Evolutionary conservation across 371 early-diverging fungal genomes (phyloP), one percentile per base, ranked within the genome.

Genomic region (Coemansia sp.): DNA sequence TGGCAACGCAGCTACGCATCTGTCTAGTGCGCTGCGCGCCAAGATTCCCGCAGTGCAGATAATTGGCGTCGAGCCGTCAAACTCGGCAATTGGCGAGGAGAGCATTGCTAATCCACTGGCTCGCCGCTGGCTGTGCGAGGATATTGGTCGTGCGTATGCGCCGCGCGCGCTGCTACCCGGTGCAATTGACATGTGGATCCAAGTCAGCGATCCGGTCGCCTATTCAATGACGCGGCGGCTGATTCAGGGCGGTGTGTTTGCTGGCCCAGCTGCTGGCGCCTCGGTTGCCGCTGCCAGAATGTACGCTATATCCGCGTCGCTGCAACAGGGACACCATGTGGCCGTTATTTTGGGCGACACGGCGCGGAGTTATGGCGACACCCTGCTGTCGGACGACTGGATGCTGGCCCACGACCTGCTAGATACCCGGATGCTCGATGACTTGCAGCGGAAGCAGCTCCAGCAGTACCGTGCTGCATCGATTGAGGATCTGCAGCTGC

Each of bases 401-500:
- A 75, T 91, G 39, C 69, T 89, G 58, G 87, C 87, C 37, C 84
- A 90, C 70, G 88, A 88, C 54, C 69, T 91, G 51, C 81, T 88
- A 62, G 91, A 91, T 61, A 84, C 82, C 36, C 61, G 80, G 5
- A 83, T 87, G 75, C 79, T 85, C 1, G 67, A 67, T 53, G 82
- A 86, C n/a, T 74, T 85, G 9, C 84, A 86, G 43, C 85, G 83
- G 59, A 68, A 83, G 39, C 83, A 83, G 52, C 81, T 80, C 33
- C 86, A 84, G 52, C 85, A 90, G 66, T 91, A 87, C 65, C 83
- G 92, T 18, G 90, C 86, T 34, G 90, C 92, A 3, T 86, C 87
- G 57, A 88, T 94, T 1, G 93, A 94, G 64, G 94, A 94, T 67
- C 77, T 94, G 52, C 94, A 94, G 64, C 68, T 93, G 10, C 88